Evolutionary conservation across 805 yeast species (phyloP), one percentile per base, ranked within the genome.

Genomic region (Myxozyma sirexii): DNA sequence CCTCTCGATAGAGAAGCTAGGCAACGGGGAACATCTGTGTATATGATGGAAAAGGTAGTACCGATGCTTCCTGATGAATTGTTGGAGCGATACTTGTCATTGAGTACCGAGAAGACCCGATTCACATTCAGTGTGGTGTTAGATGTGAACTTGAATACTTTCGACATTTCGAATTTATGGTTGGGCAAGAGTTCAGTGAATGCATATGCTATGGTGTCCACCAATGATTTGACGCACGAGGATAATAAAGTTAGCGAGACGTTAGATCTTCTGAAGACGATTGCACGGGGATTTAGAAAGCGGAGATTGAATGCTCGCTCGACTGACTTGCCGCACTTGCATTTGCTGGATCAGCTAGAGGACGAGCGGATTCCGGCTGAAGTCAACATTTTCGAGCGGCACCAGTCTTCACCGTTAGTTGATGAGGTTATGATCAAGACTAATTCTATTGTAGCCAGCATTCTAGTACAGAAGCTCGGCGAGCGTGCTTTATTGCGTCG

Each of bases 21-120:
- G 74, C 91, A 90, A 76, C 82, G 98, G 71, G 90, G 96, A 0
- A 84, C 93, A 3, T 85, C 97, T 6, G 97, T 93, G 2, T 88
- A 86, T 69, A 80, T 92, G 72, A 94, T 96, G 13, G 97, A 92
- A 71, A 82, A 81, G 62, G 78, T 81, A 29, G 82, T 84, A 45
- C 82, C 86, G 60, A 78, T 91, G 67, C 81, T 86, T 66, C 97
- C 97, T 7, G 76, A 77, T 45, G 80, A 81, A 47, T 78, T 93
- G 24, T 84, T 83, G 67, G 81, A 84, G 5, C 68, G 80, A 24
- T 74, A 84, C 39, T 68, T 68, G 13, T 84, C 90, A 1, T 84
- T 92, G 70, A 79, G 79, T 35, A 85, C 81, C 51, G 83, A 81
- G 58, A 82, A 81, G 58, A 77, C 79, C 59, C 80, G 84, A 33